Conservation (phyloP, 192 early-diverging fungal species). For the Coemansia interrupta region DNA sequence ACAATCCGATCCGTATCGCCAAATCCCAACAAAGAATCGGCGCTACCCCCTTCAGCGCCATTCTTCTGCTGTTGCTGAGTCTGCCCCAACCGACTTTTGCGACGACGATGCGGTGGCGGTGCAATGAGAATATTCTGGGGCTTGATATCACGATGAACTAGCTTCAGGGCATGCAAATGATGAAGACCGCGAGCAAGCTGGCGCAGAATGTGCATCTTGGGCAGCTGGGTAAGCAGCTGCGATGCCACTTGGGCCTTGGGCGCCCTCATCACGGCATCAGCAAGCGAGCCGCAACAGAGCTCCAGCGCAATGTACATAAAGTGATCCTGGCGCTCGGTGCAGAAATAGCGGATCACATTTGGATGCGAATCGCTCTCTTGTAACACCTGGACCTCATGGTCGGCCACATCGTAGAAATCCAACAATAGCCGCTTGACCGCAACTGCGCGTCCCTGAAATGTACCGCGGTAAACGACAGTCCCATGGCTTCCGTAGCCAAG, state of each 20-base stretch:
- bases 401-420: constrained; percentile 95
- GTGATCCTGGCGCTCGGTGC: constrained; percentile 77
- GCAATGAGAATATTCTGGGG: constrained; percentile 91
- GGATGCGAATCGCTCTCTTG: constrained; percentile 94
- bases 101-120: constrained; percentile 54
- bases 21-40: constrained; percentile 1
- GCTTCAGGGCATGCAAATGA: constrained; percentile 88
- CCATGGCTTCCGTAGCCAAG: constrained; percentile 93
- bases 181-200: constrained; percentile 85
- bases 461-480: constrained; percentile 93
- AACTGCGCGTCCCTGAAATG: constrained; percentile 85
- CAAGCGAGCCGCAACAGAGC: constrained; percentile 82
- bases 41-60: not conserved
- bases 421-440: constrained; percentile 90
- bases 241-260: constrained; percentile 29
- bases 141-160: constrained; percentile 98
- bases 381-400: constrained; percentile 87
- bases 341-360: constrained; percentile 94
- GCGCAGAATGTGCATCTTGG: constrained; percentile 64
- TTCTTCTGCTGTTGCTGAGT: not conserved
- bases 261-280: constrained; percentile 76
- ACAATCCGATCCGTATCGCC: constrained; percentile 17
- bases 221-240: constrained; percentile 49
- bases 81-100: constrained; percentile 4
- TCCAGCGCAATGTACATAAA: constrained; percentile 98